A percentile compares a stretch with the other conserved stretches of the same genome.
Conservation (phyloP, 352 stramenopile genomes). For the Phytophthora nicotianae region DNA sequence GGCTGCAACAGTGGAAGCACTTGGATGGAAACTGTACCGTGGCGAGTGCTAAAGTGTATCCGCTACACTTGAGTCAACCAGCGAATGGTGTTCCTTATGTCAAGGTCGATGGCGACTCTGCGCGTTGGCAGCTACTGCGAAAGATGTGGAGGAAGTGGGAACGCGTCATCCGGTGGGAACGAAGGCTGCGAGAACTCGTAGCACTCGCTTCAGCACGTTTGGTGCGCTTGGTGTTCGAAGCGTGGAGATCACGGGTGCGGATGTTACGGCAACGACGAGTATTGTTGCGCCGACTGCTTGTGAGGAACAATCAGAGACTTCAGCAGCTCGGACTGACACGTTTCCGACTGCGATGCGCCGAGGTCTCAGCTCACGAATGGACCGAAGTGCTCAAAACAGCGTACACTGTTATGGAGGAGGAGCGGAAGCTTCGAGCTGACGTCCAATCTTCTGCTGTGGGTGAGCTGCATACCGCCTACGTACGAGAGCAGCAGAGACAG, state of each 20-base stretch:
- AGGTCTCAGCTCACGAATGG: conserved; percentile 44
- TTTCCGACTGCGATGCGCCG: conserved; percentile 39
- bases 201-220: conserved; percentile 1
- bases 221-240: conserved; percentile 5
- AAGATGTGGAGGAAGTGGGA: conserved; percentile 28
- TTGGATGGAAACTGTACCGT: background rate
- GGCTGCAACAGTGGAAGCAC: conserved; percentile 19
- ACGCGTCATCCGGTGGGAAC: conserved; percentile 15
- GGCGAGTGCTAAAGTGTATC: conserved; percentile 14
- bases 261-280: conserved; percentile 7
- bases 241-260: conserved; percentile 8
- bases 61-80: background rate
- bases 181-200: conserved; percentile 10
- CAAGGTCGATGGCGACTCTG: background rate
- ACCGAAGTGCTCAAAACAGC: conserved; percentile 43
- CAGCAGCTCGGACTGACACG: conserved; percentile 26
- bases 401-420: conserved; percentile 50
- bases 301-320: conserved; percentile 6
- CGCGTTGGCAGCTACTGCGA: conserved; percentile 13
- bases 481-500: conserved; percentile 28
- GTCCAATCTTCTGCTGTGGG: conserved; percentile 39
- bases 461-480: conserved; percentile 38
- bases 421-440: conserved; percentile 40
- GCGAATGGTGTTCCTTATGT: background rate
- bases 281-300: conserved; percentile 20